These are phyloP conservation scores for Aspergillus sp. DNA, from an alignment of 2,329 filamentous ascomycete genomes.

Conservation along the genomic window DNA sequence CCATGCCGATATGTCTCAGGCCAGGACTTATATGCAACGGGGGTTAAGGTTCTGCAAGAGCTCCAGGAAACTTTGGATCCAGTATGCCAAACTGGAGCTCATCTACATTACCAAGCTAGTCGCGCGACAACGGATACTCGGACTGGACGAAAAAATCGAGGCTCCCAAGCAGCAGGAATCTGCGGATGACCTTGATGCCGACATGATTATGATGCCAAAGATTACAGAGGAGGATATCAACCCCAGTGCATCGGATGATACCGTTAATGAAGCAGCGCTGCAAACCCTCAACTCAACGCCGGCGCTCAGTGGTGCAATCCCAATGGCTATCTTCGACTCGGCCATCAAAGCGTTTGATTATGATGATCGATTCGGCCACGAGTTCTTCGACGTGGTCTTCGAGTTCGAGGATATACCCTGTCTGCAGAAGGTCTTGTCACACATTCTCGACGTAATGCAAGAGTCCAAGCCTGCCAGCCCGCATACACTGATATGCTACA, in stretches of 20 bases:
- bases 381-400: slow-evolving; percentile 79
- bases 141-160: slow-evolving; percentile 52
- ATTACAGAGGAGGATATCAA: slow-evolving; percentile 65
- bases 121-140: slow-evolving; percentile 67
- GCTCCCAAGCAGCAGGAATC: slow-evolving; percentile 35
- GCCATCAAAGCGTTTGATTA: slow-evolving; percentile 76
- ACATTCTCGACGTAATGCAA: slow-evolving; percentile 66
- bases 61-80: slow-evolving; percentile 74
- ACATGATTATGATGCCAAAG: slow-evolving; percentile 58
- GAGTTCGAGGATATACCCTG: slow-evolving; percentile 67
- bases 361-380: slow-evolving; percentile 63
- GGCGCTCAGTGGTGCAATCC: slow-evolving; percentile 88
- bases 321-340: slow-evolving; percentile 85
- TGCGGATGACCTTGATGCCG: slow-evolving; percentile 49
- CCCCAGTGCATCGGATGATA: slow-evolving; percentile 53
- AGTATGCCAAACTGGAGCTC: slow-evolving; percentile 90
- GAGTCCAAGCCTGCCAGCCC: slow-evolving; percentile 60
- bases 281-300: slow-evolving; percentile 70
- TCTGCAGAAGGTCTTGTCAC: slow-evolving; percentile 65
- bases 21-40: slow-evolving; percentile 81
- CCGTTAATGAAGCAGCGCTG: slow-evolving; percentile 56
- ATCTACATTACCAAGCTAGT: slow-evolving; percentile 84
- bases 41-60: slow-evolving; percentile 85
- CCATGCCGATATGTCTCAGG: slow-evolving; percentile 82
- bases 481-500: slow-evolving; percentile 67